phyloP scores from a whole-genome alignment of 768 basidiomycete genomes.

The Termitomyces sp. region DNA sequence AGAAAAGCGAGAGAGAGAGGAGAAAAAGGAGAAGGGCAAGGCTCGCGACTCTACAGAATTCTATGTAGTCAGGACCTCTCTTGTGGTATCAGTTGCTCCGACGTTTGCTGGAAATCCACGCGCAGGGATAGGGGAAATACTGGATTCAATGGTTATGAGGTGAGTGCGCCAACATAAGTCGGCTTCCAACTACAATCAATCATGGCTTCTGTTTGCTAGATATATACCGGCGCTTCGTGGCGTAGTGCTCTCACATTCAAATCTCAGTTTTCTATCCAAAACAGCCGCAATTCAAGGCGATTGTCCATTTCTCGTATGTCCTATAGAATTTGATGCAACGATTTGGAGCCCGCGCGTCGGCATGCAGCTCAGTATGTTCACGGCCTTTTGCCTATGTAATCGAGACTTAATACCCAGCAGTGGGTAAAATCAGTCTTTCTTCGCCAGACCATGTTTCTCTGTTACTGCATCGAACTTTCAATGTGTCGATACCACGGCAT shows the following conservation, averaged over 20 bases:
- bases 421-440: constrained; percentile 80
- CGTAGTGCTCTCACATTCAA: constrained; percentile 83
- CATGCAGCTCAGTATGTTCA: constrained; percentile 65
- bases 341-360: constrained; percentile 87
- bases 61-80: constrained; percentile 53
- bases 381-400: not conserved
- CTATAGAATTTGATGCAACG: constrained; percentile 74
- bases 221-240: constrained; percentile 85
- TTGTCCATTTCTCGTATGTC: constrained; percentile 78
- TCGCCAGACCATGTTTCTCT: constrained; percentile 92
- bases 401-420: constrained; percentile 30
- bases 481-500: constrained; percentile 88
- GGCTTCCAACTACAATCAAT: not conserved
- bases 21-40: constrained; percentile 32
- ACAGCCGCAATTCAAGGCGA: constrained; percentile 71
- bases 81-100: constrained; percentile 75
- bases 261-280: constrained; percentile 58
- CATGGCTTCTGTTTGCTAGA: constrained; percentile 33
- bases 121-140: constrained; percentile 78
- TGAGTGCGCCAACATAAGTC: constrained; percentile 26
- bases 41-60: constrained; percentile 45
- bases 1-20: constrained; percentile 25
- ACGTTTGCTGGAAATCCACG: constrained; percentile 71
- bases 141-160: constrained; percentile 97
- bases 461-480: constrained; percentile 88